Conservation (phyloP, 1,139 yeast genomes). For the Martiniozyma asiatica region DNA sequence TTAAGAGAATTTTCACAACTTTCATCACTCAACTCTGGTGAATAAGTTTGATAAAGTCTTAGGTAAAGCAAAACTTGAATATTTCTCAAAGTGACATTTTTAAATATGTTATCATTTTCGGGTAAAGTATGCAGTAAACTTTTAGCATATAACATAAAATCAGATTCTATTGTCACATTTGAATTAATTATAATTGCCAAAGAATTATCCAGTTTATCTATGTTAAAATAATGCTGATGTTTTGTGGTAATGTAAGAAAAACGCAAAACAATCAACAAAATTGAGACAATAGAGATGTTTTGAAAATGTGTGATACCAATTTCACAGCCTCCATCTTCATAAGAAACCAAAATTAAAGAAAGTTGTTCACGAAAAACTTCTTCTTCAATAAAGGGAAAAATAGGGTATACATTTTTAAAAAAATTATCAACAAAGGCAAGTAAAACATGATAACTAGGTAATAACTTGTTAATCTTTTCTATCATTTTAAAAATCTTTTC, state of each 20-base stretch:
- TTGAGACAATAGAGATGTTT: constrained; percentile 22
- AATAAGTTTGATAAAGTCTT: constrained; percentile 33
- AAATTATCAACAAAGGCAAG: constrained; percentile 26
- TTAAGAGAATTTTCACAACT: constrained; percentile 32
- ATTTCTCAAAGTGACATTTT: constrained; percentile 27
- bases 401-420: constrained; percentile 25
- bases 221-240: constrained; percentile 15
- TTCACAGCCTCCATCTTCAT: constrained; percentile 16
- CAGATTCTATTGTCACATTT: constrained; percentile 21
- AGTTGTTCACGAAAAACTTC: constrained; percentile 25
- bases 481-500: constrained; percentile 9
- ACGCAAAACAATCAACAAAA: constrained; percentile 27
- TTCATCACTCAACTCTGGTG: constrained; percentile 43
- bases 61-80: constrained; percentile 39
- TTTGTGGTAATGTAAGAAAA: constrained; percentile 26
- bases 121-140: constrained; percentile 24
- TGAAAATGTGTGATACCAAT: constrained; percentile 20
- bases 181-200: constrained; percentile 15
- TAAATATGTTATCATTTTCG: constrained; percentile 19
- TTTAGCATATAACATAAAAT: constrained; percentile 25
- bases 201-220: constrained; percentile 13
- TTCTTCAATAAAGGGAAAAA: constrained; percentile 29
- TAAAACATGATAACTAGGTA: constrained; percentile 26
- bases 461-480: constrained; percentile 23
- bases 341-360: constrained; percentile 18